Evolutionary conservation across 2,329 filamentous ascomycete species (phyloP), one percentile per base, ranked within the genome.

Genomic region (Fusarium sp.): DNA sequence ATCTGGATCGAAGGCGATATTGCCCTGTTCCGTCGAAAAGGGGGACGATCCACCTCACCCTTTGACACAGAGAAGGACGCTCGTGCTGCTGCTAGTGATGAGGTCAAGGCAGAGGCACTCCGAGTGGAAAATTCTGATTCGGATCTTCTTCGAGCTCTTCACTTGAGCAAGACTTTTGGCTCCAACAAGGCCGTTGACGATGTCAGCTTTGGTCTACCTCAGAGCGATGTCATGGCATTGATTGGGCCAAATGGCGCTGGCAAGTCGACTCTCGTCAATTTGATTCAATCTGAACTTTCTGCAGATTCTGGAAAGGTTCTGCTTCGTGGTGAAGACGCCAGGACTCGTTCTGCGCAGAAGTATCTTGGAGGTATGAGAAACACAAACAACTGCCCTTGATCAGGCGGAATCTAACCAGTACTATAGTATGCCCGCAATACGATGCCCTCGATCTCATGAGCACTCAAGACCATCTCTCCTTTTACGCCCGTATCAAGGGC

Each of bases 391-490:
- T 70, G 87, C 93, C 69, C 93, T 93, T 38, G 9, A 11, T 20
- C 24, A 38, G 47, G 5, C 16, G n/a, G 13, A 50, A 45, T 50
- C 35, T 57, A 42, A 67, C 13, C 14, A 24, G 24, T 94, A 72
- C 87, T 0, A 93, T 93, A 52, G 94, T 97, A 0, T 97, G 94
- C 78, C 94, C 94, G 0, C 94, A 94, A 80, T 92, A 92, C 77
- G 92, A 94, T 78, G 94, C 94, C 11, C 92, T 96, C 83, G 95
- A 97, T 81, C 87, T 91, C 60, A 94, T 97, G 92, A 96, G 93
- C 0, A 93, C 95, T 0, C 84, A 89, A 1, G 93, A 97, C 77
- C 94, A 97, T 74, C 85, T 97, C 3, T 83, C 86, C 37, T 97
- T 97, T 84, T 97, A 97, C 80, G 94, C 94, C 3, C 89, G 91